A percentile compares a stretch with the other conserved stretches of the same genome.
Evolutionary conservation across 2,329 filamentous ascomycete species (phyloP).

Genomic region (Polychaeton citri): DNA sequence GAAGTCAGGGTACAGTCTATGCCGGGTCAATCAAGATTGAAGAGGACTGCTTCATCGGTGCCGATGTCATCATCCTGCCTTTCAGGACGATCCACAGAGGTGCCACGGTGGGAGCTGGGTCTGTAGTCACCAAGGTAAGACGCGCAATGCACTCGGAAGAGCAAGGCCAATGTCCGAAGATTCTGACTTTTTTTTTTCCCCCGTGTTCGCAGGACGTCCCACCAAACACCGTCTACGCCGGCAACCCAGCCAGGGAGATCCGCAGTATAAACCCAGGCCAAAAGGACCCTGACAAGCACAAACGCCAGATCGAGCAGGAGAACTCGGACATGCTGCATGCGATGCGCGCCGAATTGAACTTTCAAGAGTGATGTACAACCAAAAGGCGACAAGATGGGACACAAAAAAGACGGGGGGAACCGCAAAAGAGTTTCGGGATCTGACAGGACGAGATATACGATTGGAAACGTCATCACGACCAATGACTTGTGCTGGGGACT

Average conservation of each 20-base stretch:
- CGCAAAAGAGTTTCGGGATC: no score
- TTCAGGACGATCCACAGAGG: slow-evolving; percentile 41
- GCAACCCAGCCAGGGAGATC: slow-evolving; percentile 27
- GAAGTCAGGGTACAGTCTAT: slow-evolving; percentile 56
- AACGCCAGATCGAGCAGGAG: slow-evolving; percentile 14
- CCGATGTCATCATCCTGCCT: slow-evolving; percentile 47
- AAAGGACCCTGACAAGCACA: slow-evolving; percentile 10
- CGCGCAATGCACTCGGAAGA: no score
- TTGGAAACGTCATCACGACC: no score
- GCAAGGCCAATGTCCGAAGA: slow-evolving; percentile 1
- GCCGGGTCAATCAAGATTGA: slow-evolving; percentile 66
- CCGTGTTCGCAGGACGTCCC: slow-evolving; percentile 29
- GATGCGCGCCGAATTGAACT: slow-evolving; percentile 3
- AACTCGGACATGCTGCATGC: slow-evolving; percentile 12
- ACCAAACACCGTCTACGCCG: slow-evolving; percentile 31
- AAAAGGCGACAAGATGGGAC: no score
- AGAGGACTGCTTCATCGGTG: slow-evolving; percentile 54
- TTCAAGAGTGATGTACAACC: not conserved
- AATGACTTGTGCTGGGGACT: no score
- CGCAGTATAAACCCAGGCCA: slow-evolving; percentile 13
- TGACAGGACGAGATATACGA: no score
- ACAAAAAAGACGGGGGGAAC: no score
- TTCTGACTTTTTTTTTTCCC: not conserved
- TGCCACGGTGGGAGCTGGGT: slow-evolving; percentile 40
- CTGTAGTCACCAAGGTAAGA: slow-evolving; percentile 42